Evolutionary conservation across 208 protist genomes (phyloP).

Genomic region (Acanthamoeba sp.): DNA sequence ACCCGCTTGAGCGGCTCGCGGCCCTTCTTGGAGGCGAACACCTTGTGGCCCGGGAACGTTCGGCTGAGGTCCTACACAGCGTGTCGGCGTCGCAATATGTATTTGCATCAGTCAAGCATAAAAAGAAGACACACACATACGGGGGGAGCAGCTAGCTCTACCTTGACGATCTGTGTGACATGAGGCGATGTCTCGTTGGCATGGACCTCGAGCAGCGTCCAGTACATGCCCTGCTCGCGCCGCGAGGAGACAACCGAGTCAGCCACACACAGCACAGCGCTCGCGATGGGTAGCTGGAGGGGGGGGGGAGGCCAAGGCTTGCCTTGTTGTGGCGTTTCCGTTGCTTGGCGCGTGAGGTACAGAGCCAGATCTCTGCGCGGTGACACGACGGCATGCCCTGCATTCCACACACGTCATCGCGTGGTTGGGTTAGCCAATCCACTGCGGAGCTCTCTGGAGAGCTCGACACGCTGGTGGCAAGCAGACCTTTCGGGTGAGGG

Average conservation of each 20-base stretch:
- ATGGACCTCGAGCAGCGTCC: slow-evolving; percentile 52
- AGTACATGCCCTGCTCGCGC: slow-evolving; percentile 50
- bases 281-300: neutral
- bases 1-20: slow-evolving; percentile 46
- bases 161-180: slow-evolving; percentile 28
- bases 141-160: too few species aligned
- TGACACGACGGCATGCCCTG: slow-evolving; percentile 37
- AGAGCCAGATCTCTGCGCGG: slow-evolving; percentile 68
- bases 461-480: too few species aligned
- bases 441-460: too few species aligned
- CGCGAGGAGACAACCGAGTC: neutral
- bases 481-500: slow-evolving; percentile 54
- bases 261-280: too few species aligned
- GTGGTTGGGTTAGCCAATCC: too few species aligned
- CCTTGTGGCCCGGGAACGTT: slow-evolving; percentile 65
- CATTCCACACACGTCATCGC: too few species aligned
- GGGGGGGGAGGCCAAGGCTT: neutral
- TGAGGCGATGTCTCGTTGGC: slow-evolving; percentile 12
- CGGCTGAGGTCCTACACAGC: slow-evolving; percentile 55
- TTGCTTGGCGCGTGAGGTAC: slow-evolving; percentile 55
- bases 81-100: too few species aligned
- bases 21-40: slow-evolving; percentile 57
- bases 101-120: too few species aligned
- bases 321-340: slow-evolving; percentile 33
- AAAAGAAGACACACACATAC: too few species aligned